Base-by-base conservation (phyloP, 2,329 filamentous ascomycete genomes). In the Elsinoe batatas region DNA sequence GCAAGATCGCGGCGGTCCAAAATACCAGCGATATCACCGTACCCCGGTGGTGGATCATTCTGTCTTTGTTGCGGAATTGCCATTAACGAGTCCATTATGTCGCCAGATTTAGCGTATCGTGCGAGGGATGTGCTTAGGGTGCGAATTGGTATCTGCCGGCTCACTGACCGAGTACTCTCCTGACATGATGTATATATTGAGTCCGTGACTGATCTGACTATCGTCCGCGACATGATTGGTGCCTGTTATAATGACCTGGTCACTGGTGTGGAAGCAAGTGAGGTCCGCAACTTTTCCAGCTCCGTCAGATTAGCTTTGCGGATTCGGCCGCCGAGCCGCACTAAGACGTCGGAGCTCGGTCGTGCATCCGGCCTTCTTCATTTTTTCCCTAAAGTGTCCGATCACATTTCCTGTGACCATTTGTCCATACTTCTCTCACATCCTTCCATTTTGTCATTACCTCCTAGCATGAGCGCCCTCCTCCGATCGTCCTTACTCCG, bases 401-500 rank as follows among this genome's bases (percentile, higher is more conserved):
- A 51, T 33, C 47, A 37, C 47, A 35, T 46, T 26, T 30, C 17
- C 10, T 26, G 6, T 35, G 33, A 46, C n/a, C 38, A 8, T 36
- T 37, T 22, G 17, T 42, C 15, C 26, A 6, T 26, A 22, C 12
- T 13, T 33, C 42, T 51, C 22, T 51, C 53, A 36, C 38, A 38
- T 58, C 51, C 18, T 43, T 58, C 54, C 36, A 58, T 57, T 32
- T n/a, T 33, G 20, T 51, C 35, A 17, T 49, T 26, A 53, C 26
- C 53, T 44, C 37, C 26, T 65, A 76, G 69, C 64, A 77, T 77
- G 74, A 73, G 71, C 65, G 70, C 71, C 58, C 63, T 70, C 47
- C 63, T 55, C 10, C 38, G 40, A 30, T 55, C 53, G 2, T 55
- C 53, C 8, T 17, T 47, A 33, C 37, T 55, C 53, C 53, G 53